Conservation (phyloP, 305 asterid genomes). For the Plantago lanceolata region DNA sequence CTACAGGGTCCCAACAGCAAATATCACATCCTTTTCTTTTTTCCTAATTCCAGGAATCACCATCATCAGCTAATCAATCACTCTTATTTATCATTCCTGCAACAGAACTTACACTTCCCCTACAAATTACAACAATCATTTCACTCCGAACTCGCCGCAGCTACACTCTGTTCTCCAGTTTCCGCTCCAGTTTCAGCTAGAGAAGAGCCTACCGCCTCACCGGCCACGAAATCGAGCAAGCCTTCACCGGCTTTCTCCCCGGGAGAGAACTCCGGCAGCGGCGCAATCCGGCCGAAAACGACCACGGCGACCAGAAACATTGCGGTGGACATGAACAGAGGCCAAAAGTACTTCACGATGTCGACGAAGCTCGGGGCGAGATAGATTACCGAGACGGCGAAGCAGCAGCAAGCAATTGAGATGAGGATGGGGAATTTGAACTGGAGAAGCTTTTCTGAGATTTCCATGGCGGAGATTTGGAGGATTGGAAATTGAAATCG, state of each 20-base stretch:
- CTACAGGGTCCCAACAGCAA: too few relatives aligned
- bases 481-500: neutral
- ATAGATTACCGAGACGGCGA: constrained; percentile 25
- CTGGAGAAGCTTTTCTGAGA: constrained; percentile 42
- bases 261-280: constrained; percentile 35
- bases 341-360: constrained; percentile 54
- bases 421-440: constrained; percentile 48
- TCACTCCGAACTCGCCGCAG: neutral
- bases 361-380: constrained; percentile 55
- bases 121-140: neutral
- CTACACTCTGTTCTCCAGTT: neutral
- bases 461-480: constrained; percentile 42
- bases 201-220: constrained; percentile 32
- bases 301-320: constrained; percentile 49
- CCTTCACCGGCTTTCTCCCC: constrained; percentile 58
- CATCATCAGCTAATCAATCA: too few relatives aligned
- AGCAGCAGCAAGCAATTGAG: constrained; percentile 16
- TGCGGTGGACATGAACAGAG: constrained; percentile 66
- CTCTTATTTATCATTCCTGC: too few relatives aligned
- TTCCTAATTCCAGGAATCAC: too few relatives aligned
- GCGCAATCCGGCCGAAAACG: constrained; percentile 49
- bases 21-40: too few relatives aligned
- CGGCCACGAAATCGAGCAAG: constrained; percentile 56
- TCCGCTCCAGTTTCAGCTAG: neutral
- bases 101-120: too few relatives aligned